These are phyloP conservation scores for Eimeria maxima DNA, from an alignment of 169 alveolate species.

Conservation along the genomic window DNA sequence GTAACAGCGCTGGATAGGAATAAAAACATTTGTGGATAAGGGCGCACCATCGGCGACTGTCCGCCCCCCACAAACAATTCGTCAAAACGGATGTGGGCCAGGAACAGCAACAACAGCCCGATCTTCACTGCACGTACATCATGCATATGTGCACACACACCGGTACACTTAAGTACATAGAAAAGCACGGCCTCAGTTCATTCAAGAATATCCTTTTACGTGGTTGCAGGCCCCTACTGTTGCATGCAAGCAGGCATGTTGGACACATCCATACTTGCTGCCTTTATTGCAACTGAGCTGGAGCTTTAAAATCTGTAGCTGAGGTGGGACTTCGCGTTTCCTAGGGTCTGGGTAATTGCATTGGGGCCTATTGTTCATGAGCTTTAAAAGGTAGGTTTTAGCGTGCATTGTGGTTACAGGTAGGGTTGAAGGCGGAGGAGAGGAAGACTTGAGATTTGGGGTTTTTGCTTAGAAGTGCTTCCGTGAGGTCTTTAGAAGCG, in stretches of 20 bases:
- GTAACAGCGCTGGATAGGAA: neutral
- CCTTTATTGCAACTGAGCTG: neutral
- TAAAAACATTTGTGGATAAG: neutral
- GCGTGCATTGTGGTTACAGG: neutral
- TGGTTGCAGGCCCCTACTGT: neutral
- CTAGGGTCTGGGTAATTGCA: neutral
- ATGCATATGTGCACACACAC: conserved; percentile 3
- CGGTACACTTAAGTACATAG: neutral
- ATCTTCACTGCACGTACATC: conserved; percentile 46
- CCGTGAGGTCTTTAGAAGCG: conserved; percentile 34
- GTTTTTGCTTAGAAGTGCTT: neutral
- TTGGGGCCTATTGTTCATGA: neutral
- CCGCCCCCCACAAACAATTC: conserved; percentile 5
- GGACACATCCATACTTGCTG: neutral
- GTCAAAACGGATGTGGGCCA: conserved; percentile 21
- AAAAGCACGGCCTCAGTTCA: neutral
- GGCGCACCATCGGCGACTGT: neutral
- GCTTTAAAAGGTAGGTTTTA: neutral
- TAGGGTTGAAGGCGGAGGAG: conserved; percentile 39
- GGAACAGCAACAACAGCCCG: conserved; percentile 34
- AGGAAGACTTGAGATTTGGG: conserved; percentile 14
- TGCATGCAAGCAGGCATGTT: neutral
- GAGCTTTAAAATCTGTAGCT: neutral
- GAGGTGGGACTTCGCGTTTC: neutral
- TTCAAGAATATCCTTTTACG: neutral